Conservation (phyloP, 2,329 filamentous ascomycete species). For the Fusarium coffeatum region DNA sequence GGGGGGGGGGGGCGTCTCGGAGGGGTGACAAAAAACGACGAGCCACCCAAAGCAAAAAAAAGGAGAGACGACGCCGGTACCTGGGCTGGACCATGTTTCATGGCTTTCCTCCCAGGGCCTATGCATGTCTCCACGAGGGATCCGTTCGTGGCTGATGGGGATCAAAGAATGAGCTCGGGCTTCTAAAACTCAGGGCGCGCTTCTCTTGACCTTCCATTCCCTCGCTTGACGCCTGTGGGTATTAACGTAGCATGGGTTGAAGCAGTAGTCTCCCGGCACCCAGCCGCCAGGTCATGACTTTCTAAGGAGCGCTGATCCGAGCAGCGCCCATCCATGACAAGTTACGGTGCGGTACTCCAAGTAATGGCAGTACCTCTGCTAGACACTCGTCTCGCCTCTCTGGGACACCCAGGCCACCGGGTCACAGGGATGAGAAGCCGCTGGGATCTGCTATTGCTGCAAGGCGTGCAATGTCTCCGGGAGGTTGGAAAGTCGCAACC, state of each 20-base stretch:
- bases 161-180: conserved; percentile 31
- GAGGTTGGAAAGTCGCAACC: conserved; percentile 35
- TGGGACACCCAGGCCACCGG: conserved; percentile 40
- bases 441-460: conserved; percentile 36
- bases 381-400: conserved; percentile 18
- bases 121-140: conserved; percentile 41
- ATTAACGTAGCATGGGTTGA: conserved; percentile 28
- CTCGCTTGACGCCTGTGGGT: conserved; percentile 25
- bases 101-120: conserved; percentile 36
- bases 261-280: conserved; percentile 12
- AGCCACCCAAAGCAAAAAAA: conserved; percentile 34
- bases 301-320: conserved; percentile 33
- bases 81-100: conserved; percentile 41
- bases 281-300: conserved; percentile 20
- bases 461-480: conserved; percentile 34
- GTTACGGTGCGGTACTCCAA: not conserved
- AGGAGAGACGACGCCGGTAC: conserved; percentile 33
- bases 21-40: conserved; percentile 35
- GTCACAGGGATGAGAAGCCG: conserved; percentile 37
- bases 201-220: conserved; percentile 35
- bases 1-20: conserved; percentile 28
- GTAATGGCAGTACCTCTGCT: conserved; percentile 9
- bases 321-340: conserved; percentile 6
- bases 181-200: conserved; percentile 32
- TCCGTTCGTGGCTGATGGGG: conserved; percentile 25